Evolutionary conservation across 768 basidiomycete genomes (phyloP), one percentile per base, ranked within the genome.

Genomic region (Boletus rubropictus): DNA sequence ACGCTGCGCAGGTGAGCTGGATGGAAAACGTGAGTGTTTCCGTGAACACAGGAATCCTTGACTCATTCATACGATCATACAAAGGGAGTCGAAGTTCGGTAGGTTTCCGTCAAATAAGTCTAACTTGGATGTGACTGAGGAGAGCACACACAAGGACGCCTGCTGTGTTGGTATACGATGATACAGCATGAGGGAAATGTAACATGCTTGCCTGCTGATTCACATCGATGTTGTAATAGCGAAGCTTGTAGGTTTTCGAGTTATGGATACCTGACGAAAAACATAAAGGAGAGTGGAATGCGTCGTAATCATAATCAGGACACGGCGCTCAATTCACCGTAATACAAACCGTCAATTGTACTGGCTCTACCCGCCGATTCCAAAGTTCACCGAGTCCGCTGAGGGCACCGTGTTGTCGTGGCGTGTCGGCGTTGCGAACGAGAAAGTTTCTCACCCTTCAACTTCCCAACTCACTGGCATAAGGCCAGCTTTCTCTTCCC

Each of bases 1-100:
- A 80, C 50, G 72, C 69, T 48, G 78, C 77, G 0, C 73, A 77
- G 39, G 69, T 80, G 39, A 64, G 68, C 21, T 81, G 78, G 78
- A 60, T 65, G 51, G 75, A 78, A 35, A 67, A 72, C 42, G 76
- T 77, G 63, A 20, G 70, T 72, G 5, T 20, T 42, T 18, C 11
- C 29, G 2, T 17, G 18, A 2, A 15, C 17, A 1, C 12, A 14
- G n/a, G 22, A n/a, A n/a, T 17, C 15, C 15, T 15, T 7, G 42
- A 28, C 44, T 51, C 11, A 58, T 15, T 25, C 29, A 2, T 17
- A 11, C 29, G 3, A 24, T 29, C 17, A 24, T 34, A 33, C 20
- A 34, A 11, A 74, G 73, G 73, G 67, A 9, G 40, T 42, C 17
- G 69, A 74, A 55, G 67, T 69, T 39, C 65, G 68, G 74, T 66